A percentile compares a stretch with the other conserved stretches of the same genome.
phyloP scores from a whole-genome alignment of 176 grass and related monocot genomes.

The Zoysia japonica region DNA sequence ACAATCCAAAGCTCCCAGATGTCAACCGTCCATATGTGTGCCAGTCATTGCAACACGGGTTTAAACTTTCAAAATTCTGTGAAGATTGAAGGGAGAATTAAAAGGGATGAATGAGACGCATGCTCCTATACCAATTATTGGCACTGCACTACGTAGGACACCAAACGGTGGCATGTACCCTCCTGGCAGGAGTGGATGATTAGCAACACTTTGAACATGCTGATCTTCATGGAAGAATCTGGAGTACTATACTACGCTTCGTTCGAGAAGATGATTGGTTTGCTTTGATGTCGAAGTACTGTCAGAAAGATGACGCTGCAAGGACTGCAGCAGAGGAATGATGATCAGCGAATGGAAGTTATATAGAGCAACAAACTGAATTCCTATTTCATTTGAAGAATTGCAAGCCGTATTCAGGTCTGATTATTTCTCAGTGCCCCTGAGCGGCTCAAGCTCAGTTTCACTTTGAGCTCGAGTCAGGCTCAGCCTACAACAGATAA shows the following conservation, averaged over 20 bases:
- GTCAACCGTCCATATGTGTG: neutral
- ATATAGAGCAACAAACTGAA: neutral
- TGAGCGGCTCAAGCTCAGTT: neutral
- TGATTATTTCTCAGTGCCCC: neutral
- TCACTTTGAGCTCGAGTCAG: neutral
- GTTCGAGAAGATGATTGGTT: neutral
- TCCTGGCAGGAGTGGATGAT: neutral
- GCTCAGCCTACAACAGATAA: neutral
- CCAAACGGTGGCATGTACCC: neutral
- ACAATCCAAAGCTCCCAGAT: neutral
- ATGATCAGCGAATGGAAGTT: neutral
- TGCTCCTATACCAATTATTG: slow-evolving; percentile 9
- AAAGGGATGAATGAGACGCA: neutral
- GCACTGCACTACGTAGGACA: neutral
- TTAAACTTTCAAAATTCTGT: neutral
- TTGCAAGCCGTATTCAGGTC: neutral
- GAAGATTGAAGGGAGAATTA: slow-evolving; percentile 24
- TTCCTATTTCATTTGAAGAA: neutral
- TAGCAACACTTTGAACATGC: neutral
- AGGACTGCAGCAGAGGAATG: neutral
- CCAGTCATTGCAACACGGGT: slow-evolving; percentile 2
- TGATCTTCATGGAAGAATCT: neutral
- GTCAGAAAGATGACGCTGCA: neutral
- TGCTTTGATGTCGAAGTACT: neutral
- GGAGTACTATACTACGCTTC: neutral